Evolutionary conservation across 2,329 filamentous ascomycete species (phyloP).

Genomic region (Aspergillus terreus): DNA sequence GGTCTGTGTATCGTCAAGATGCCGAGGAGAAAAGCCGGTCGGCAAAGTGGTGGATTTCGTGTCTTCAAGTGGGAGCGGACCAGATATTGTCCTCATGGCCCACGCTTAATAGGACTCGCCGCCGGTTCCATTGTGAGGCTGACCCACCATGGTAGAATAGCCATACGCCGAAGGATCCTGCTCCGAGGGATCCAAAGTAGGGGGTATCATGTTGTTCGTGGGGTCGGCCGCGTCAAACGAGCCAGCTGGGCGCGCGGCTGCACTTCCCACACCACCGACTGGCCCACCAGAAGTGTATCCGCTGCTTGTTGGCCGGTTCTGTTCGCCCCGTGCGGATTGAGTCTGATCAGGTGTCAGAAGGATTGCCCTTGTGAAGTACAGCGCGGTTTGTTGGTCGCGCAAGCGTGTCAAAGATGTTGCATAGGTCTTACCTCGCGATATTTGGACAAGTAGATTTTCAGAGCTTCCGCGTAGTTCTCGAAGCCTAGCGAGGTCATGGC

Average conservation of each 20-base stretch:
- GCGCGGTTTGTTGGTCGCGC: conserved; percentile 27
- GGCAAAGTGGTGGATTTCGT: background rate
- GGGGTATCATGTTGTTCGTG: conserved; percentile 43
- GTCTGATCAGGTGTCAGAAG: conserved; percentile 56
- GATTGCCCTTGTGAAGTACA: background rate
- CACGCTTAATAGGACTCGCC: conserved; percentile 40
- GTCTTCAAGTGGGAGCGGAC: background rate
- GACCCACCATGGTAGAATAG: conserved; percentile 45
- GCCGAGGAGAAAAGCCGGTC: background rate
- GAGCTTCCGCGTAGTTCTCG: conserved; percentile 95
- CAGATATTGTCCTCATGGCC: conserved; percentile 6
- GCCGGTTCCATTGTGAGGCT: conserved; percentile 46
- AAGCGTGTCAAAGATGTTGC: conserved; percentile 15
- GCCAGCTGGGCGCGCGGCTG: conserved; percentile 27
- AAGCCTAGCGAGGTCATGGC: conserved; percentile 99
- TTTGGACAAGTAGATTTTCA: conserved; percentile 97
- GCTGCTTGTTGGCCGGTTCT: conserved; percentile 54
- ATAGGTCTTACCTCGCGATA: conserved; percentile 83
- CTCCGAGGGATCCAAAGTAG: conserved; percentile 42
- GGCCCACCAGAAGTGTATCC: conserved; percentile 41
- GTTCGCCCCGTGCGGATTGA: conserved; percentile 69
- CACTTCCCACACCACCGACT: conserved; percentile 31
- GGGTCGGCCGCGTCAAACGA: conserved; percentile 40
- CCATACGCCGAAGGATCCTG: conserved; percentile 44
- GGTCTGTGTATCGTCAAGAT: background rate